phyloP scores from a whole-genome alignment of 768 basidiomycete species.

The Tricholomella constricta region DNA sequence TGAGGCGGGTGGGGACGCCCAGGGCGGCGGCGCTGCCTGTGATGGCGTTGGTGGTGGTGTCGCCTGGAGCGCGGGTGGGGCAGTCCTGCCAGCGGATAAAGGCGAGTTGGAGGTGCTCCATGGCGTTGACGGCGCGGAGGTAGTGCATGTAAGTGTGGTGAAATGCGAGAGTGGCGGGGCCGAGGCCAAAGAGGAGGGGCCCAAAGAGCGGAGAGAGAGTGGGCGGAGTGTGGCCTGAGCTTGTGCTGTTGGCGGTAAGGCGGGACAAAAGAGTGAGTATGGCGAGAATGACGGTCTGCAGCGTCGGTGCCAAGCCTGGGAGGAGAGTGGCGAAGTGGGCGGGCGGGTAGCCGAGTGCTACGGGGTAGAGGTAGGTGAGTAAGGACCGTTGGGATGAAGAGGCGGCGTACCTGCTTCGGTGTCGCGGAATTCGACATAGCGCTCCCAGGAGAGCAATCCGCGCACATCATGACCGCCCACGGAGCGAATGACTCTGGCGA shows the following conservation, averaged over 20 bases:
- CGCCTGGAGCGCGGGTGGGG: slow-evolving; percentile 35
- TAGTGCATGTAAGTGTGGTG: slow-evolving; percentile 61
- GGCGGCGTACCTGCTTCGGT: slow-evolving; percentile 72
- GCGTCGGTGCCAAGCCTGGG: slow-evolving; percentile 47
- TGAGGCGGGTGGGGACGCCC: slow-evolving; percentile 81
- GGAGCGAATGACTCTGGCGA: slow-evolving; percentile 75
- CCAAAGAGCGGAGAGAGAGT: slow-evolving; percentile 89
- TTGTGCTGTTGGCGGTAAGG: slow-evolving; percentile 79
- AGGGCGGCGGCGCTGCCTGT: slow-evolving; percentile 58
- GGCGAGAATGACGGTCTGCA: slow-evolving; percentile 64
- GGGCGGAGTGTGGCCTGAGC: slow-evolving; percentile 89
- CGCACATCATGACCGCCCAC: slow-evolving; percentile 72
- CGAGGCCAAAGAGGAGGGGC: slow-evolving; percentile 85
- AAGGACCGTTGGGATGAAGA: slow-evolving; percentile 12
- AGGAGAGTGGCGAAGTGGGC: slow-evolving; percentile 75
- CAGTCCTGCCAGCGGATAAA: slow-evolving; percentile 85
- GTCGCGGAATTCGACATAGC: slow-evolving; percentile 79
- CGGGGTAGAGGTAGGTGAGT: slow-evolving; percentile 9
- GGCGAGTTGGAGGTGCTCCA: slow-evolving; percentile 90
- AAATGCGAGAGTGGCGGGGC: slow-evolving; percentile 49
- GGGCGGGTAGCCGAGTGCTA: slow-evolving; percentile 68
- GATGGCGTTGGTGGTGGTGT: slow-evolving; percentile 31
- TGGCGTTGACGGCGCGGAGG: slow-evolving; percentile 80
- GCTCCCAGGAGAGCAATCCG: slow-evolving; percentile 84
- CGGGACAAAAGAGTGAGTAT: slow-evolving; percentile 81